Percentiles rank a stretch among this genome's conserved stretches.
These are phyloP conservation scores for Fusarium verrucosum DNA, from an alignment of 2,329 filamentous ascomycete genomes.

Conservation along the genomic window DNA sequence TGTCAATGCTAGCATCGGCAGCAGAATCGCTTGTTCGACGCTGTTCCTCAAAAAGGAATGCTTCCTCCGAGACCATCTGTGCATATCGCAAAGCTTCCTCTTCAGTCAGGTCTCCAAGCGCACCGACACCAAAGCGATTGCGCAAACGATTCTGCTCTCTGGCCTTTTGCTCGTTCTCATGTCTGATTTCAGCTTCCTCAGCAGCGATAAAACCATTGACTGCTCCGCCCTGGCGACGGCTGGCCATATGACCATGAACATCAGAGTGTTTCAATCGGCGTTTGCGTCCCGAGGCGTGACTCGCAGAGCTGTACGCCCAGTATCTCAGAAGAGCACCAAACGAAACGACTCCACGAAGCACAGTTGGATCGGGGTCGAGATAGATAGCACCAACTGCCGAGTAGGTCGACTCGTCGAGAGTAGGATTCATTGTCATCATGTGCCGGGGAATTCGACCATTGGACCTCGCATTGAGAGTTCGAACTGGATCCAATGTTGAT, in stretches of 20 bases:
- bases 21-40: conserved; percentile 63
- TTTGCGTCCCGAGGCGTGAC: conserved; percentile 79
- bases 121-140: conserved; percentile 83
- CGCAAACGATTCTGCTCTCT: conserved; percentile 77
- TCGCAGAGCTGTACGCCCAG: conserved; percentile 91
- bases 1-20: conserved; percentile 57
- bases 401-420: conserved; percentile 75
- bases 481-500: conserved; percentile 78
- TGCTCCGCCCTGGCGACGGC: conserved; percentile 69
- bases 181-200: conserved; percentile 82
- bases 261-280: conserved; percentile 78
- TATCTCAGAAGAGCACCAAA: conserved; percentile 88
- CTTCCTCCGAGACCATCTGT: conserved; percentile 72
- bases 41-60: conserved; percentile 65
- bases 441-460: conserved; percentile 84
- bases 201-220: conserved; percentile 84
- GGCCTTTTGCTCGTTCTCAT: conserved; percentile 72
- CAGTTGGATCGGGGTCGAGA: conserved; percentile 86
- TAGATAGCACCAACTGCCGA: conserved; percentile 84
- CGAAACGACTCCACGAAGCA: conserved; percentile 85
- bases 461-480: conserved; percentile 87
- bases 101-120: conserved; percentile 70
- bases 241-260: conserved; percentile 60
- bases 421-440: conserved; percentile 61
- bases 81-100: conserved; percentile 72